These are phyloP conservation scores for Fusarium annulatum DNA, from an alignment of 2,329 filamentous ascomycete genomes.

Conservation along the genomic window DNA sequence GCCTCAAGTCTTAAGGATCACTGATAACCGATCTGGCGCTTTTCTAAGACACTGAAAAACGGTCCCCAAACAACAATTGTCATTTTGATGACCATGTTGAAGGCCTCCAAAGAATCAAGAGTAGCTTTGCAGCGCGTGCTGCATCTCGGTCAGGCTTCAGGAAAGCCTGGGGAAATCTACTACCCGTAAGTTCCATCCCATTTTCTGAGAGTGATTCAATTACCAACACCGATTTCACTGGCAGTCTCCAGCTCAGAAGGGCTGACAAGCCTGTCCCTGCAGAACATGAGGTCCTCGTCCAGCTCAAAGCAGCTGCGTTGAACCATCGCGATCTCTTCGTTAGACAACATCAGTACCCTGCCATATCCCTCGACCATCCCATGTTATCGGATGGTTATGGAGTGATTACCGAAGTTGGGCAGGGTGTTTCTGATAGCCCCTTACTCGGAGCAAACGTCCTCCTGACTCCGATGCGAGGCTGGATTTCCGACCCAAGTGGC, in stretches of 20 bases:
- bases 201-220: not conserved
- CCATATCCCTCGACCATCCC: not conserved
- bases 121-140: not conserved
- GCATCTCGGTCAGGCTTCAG: not conserved
- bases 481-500: not conserved
- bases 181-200: not conserved
- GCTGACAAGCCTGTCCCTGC: not conserved
- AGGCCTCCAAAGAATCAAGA: not conserved
- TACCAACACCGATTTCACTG: not conserved
- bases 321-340: not conserved
- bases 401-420: not conserved
- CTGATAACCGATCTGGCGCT: not conserved
- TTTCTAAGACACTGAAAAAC: rapidly evolving
- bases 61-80: rapidly evolving
- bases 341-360: not conserved
- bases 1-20: not conserved
- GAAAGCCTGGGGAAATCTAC: not conserved
- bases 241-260: not conserved
- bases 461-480: not conserved
- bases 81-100: not conserved
- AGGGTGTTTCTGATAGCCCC: not conserved
- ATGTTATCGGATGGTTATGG: not conserved
- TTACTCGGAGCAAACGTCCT: not conserved
- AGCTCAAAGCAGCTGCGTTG: not conserved
- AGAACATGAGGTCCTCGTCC: not conserved